These are phyloP conservation scores for Geosmithia morbida DNA, from an alignment of 2,329 filamentous ascomycete species.

Conservation along the genomic window DNA sequence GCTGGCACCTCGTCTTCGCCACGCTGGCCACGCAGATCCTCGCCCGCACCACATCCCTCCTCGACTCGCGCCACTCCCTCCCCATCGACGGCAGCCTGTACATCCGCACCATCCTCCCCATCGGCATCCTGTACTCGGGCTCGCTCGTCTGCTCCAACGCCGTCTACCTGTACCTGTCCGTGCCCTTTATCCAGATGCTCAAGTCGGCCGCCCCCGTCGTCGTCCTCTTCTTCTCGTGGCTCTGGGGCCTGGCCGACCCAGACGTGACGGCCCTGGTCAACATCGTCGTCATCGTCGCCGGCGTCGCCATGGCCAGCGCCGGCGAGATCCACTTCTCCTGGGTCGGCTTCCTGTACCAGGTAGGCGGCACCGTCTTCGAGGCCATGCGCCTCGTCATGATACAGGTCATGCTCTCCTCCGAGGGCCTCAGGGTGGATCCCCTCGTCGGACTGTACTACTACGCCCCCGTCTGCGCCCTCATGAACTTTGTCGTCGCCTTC, in stretches of 20 bases:
- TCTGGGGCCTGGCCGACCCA: slow-evolving; percentile 34
- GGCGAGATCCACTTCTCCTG: slow-evolving; percentile 58
- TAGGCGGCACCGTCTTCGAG: slow-evolving; percentile 66
- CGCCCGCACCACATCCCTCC: slow-evolving; percentile 45
- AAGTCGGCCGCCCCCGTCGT: slow-evolving; percentile 55
- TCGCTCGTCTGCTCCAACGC: slow-evolving; percentile 54
- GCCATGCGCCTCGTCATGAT: slow-evolving; percentile 75
- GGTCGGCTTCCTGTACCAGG: slow-evolving; percentile 53
- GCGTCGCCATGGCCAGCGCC: slow-evolving; percentile 35
- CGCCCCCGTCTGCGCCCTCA: slow-evolving; percentile 67
- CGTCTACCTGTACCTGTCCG: slow-evolving; percentile 52
- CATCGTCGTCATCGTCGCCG: slow-evolving; percentile 35
- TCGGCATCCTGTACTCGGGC: slow-evolving; percentile 50
- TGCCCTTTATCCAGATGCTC: slow-evolving; percentile 59
- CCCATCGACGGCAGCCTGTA: slow-evolving; percentile 48
- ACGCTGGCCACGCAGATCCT: slow-evolving; percentile 52
- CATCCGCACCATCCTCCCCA: slow-evolving; percentile 48
- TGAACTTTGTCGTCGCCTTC: slow-evolving; percentile 60
- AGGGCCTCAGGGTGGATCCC: slow-evolving; percentile 76
- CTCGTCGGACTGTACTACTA: slow-evolving; percentile 84
- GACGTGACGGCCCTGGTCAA: slow-evolving; percentile 28
- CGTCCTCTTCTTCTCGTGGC: slow-evolving; percentile 52
- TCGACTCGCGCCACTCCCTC: slow-evolving; percentile 48
- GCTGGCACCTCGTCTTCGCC: slow-evolving; percentile 55
- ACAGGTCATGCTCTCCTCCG: slow-evolving; percentile 61